Percentiles rank a stretch among this genome's conserved stretches.
These are phyloP conservation scores for Hanseniaspora uvarum DNA, from an alignment of 1,139 yeast genomes.

Conservation along the genomic window DNA sequence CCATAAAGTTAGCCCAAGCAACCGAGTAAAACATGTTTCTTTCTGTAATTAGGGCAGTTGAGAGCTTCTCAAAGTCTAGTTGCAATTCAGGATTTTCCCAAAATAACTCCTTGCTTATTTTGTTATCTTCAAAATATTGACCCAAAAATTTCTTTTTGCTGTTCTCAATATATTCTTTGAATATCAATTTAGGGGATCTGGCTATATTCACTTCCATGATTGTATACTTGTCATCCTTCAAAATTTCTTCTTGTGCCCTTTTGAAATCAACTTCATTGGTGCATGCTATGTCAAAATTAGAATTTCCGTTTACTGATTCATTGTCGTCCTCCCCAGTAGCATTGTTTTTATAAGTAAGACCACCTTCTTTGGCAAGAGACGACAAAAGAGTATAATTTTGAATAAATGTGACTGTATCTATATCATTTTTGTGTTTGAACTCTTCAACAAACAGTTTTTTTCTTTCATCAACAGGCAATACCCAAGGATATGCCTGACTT, in stretches of 20 bases:
- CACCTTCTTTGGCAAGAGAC: constrained; percentile 10
- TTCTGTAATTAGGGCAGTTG: constrained; percentile 20
- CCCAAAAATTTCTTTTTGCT: constrained; percentile 11
- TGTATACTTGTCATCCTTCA: neutral
- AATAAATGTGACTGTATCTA: neutral
- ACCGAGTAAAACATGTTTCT: constrained; percentile 32
- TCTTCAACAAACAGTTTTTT: neutral
- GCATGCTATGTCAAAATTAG: neutral
- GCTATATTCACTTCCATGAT: neutral
- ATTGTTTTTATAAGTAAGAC: constrained; percentile 1
- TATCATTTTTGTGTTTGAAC: neutral
- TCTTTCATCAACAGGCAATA: neutral
- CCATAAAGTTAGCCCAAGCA: constrained; percentile 34
- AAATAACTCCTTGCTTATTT: constrained; percentile 2
- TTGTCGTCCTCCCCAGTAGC: neutral
- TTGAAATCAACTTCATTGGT: constrained; percentile 1
- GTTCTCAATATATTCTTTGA: neutral
- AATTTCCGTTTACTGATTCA: neutral
- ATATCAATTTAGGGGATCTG: neutral
- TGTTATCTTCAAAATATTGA: constrained; percentile 6
- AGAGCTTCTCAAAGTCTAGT: neutral
- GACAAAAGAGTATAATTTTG: constrained; percentile 10
- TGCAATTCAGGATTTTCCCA: constrained; percentile 1
- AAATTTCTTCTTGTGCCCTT: neutral
- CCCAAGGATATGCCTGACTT: neutral